phyloP scores from a whole-genome alignment of 164 flowering plant genomes.

The Magnolia officinalis region DNA sequence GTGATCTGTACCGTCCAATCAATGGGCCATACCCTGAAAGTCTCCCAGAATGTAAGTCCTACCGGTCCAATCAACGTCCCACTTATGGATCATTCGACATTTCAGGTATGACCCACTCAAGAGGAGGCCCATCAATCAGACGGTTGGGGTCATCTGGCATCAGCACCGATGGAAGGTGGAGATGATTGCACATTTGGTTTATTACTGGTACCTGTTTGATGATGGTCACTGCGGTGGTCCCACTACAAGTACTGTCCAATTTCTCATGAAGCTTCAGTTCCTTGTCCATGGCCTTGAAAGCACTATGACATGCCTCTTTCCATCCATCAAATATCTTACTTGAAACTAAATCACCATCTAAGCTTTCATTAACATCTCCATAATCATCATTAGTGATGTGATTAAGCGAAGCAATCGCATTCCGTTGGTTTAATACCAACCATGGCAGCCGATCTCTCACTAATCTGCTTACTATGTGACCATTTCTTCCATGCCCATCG shows the following conservation, averaged over 20 bases:
- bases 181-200: background rate
- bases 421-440: conserved; percentile 40
- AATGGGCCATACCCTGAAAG: no score
- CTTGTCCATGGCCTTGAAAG: conserved; percentile 78
- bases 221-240: conserved; percentile 72
- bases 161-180: background rate
- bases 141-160: background rate
- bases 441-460: conserved; percentile 44
- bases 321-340: conserved; percentile 33
- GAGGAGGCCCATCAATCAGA: background rate
- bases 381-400: background rate
- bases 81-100: background rate
- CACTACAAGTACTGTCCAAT: conserved; percentile 64
- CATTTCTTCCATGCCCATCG: conserved; percentile 86
- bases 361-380: conserved; percentile 5
- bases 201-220: conserved; percentile 52
- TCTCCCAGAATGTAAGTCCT: no score
- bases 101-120: background rate
- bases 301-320: conserved; percentile 52
- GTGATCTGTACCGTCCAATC: no score
- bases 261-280: conserved; percentile 65
- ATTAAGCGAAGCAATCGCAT: conserved; percentile 11
- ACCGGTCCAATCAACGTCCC: no score
- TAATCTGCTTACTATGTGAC: conserved; percentile 66
- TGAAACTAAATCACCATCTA: conserved; percentile 13